A percentile compares a stretch with the other conserved stretches of the same genome.
Conservation (phyloP, 345 rosid genomes). For the Aquilaria malaccensis region DNA sequence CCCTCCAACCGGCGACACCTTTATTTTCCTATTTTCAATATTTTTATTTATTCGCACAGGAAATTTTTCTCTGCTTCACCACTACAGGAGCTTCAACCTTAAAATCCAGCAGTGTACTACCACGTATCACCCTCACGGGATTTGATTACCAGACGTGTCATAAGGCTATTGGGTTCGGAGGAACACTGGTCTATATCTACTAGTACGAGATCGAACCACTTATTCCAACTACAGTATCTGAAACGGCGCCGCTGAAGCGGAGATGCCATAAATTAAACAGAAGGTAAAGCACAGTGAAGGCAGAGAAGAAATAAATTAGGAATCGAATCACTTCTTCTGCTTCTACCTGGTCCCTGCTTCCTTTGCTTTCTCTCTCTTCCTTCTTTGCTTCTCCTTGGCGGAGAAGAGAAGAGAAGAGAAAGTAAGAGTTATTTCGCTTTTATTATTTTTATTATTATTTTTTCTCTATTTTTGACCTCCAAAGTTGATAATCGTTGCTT, state of each 20-base stretch:
- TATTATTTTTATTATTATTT: not conserved
- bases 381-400: slow-evolving; percentile 26
- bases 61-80: not conserved
- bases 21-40: not conserved
- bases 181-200: not conserved
- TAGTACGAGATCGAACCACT: slow-evolving; percentile 22
- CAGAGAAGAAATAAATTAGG: slow-evolving; percentile 1
- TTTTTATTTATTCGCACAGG: not conserved
- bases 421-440: not conserved
- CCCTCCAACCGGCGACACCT: slow-evolving; percentile 9
- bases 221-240: not conserved
- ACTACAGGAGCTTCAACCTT: no score
- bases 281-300: not conserved
- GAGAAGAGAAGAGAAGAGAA: slow-evolving; percentile 6
- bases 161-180: not conserved
- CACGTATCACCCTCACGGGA: no score
- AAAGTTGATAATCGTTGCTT: slow-evolving; percentile 1
- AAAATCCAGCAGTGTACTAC: no score
- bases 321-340: slow-evolving; percentile 13
- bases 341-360: not conserved
- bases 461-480: not conserved
- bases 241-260: not conserved
- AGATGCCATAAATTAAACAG: not conserved
- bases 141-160: not conserved
- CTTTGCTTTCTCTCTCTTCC: slow-evolving; percentile 24